phyloP scores from a whole-genome alignment of 495 filamentous ascomycete genomes.

The Neurospora terricola region DNA sequence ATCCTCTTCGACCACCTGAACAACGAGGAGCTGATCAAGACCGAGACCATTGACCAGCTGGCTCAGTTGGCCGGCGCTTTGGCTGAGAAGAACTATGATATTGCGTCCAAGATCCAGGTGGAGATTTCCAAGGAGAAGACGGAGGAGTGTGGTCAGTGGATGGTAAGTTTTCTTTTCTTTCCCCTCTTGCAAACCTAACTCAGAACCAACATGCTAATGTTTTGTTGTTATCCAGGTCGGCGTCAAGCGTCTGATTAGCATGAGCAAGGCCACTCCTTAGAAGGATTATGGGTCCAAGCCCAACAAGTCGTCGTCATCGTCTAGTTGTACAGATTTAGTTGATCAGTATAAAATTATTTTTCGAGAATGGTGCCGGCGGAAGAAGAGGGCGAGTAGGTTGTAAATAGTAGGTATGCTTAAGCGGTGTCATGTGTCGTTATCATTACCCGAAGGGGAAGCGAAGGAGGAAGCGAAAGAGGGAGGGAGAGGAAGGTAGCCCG shows the following conservation, averaged over 20 bases:
- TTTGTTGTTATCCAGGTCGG: slow-evolving; percentile 50
- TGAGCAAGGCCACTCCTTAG: slow-evolving; percentile 70
- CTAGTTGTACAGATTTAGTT: background rate
- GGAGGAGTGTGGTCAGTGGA: slow-evolving; percentile 87
- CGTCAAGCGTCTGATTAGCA: slow-evolving; percentile 82
- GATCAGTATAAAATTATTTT: background rate
- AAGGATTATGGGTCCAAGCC: background rate
- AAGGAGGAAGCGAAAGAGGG: background rate
- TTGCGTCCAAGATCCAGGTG: slow-evolving; percentile 64
- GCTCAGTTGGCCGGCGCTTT: slow-evolving; percentile 56
- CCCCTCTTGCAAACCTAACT: background rate
- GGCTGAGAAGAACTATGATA: slow-evolving; percentile 60
- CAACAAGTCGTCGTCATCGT: background rate
- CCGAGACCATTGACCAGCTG: slow-evolving; percentile 63
- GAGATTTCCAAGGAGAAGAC: slow-evolving; percentile 74
- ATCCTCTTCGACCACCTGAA: slow-evolving; percentile 94
- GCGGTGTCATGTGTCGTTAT: background rate
- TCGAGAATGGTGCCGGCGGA: background rate
- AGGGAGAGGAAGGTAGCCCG: background rate
- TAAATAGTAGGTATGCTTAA: background rate
- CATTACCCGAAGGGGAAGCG: background rate
- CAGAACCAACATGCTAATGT: slow-evolving; percentile 1
- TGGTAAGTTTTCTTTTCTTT: slow-evolving; percentile 52
- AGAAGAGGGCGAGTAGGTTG: background rate
- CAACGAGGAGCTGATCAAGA: slow-evolving; percentile 80